A percentile compares a stretch with the other conserved stretches of the same genome.
phyloP scores from a whole-genome alignment of 345 rosid genomes.

The Brassica incana region DNA sequence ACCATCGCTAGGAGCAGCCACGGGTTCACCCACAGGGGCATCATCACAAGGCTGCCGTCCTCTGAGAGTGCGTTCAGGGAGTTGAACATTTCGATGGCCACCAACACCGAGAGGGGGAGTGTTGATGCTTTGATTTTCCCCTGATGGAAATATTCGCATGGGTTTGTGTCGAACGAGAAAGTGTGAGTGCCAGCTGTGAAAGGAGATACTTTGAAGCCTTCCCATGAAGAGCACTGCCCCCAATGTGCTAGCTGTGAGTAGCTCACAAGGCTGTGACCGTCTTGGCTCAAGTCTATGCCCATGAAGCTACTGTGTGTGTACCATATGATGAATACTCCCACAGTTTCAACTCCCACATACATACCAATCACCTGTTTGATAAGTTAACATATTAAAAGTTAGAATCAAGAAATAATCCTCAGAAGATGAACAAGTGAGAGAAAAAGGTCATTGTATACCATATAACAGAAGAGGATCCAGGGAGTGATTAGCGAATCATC shows the following conservation, averaged over 20 bases:
- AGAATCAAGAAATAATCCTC: no score
- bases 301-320: no score
- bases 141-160: constrained; percentile 77
- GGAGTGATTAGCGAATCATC: no score
- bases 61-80: constrained; percentile 94
- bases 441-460: no score
- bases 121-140: constrained; percentile 95
- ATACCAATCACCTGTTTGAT: no score
- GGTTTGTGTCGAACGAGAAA: constrained; percentile 55
- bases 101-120: constrained; percentile 87
- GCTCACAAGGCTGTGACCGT: no score
- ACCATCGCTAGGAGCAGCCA: constrained; percentile 71
- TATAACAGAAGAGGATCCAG: no score
- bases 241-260: constrained; percentile 79
- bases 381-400: no score
- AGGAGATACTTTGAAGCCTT: constrained; percentile 60
- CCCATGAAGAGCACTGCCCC: constrained; percentile 82
- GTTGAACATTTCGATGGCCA: constrained; percentile 97
- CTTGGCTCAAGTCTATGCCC: no score
- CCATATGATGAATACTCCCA: no score
- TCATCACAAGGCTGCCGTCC: constrained; percentile 76
- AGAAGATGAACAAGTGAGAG: no score
- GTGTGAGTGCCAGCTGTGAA: constrained; percentile 74
- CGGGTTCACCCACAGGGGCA: constrained; percentile 98
- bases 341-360: no score